A percentile compares a stretch with the other conserved stretches of the same genome.
Conservation (phyloP, 345 rosid species). For the Anacardium occidentale region DNA sequence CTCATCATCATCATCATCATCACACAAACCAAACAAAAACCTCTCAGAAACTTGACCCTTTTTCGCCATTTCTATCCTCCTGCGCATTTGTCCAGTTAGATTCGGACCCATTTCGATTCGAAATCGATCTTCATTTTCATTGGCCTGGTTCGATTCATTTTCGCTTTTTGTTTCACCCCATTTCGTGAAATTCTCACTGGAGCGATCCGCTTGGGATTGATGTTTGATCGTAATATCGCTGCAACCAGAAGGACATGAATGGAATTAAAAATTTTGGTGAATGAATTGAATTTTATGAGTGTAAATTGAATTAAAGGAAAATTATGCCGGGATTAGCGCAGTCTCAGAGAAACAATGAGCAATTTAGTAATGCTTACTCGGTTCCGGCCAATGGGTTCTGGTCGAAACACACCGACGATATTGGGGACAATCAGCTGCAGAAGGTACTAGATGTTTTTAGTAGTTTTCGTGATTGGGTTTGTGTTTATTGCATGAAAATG, state of each 20-base stretch:
- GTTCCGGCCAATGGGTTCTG: constrained; percentile 57
- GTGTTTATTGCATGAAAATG: constrained; percentile 9
- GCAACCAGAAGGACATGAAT: constrained; percentile 18
- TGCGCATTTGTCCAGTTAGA: not conserved
- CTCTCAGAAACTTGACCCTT: not conserved
- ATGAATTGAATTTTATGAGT: constrained; percentile 26
- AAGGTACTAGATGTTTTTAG: constrained; percentile 48
- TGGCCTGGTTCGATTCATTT: not conserved
- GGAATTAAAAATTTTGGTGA: constrained; percentile 21
- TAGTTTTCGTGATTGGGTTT: constrained; percentile 9
- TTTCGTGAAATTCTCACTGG: constrained; percentile 2
- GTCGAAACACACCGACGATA: constrained; percentile 66
- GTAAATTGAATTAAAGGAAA: constrained; percentile 21
- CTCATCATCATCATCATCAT: constrained; percentile 36
- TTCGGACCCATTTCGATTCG: constrained; percentile 3
- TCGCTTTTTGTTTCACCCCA: not conserved
- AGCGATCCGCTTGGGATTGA: constrained; percentile 20
- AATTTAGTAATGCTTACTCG: constrained; percentile 43
- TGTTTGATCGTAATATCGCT: not conserved
- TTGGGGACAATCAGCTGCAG: constrained; percentile 73
- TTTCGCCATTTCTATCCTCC: constrained; percentile 10
- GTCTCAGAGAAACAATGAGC: constrained; percentile 58
- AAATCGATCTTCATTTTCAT: not conserved
- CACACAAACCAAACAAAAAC: not conserved
- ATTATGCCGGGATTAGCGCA: constrained; percentile 83